Evolutionary conservation across 2,329 filamentous ascomycete genomes (phyloP).

Genomic region (Aspergillus spinulosporus): DNA sequence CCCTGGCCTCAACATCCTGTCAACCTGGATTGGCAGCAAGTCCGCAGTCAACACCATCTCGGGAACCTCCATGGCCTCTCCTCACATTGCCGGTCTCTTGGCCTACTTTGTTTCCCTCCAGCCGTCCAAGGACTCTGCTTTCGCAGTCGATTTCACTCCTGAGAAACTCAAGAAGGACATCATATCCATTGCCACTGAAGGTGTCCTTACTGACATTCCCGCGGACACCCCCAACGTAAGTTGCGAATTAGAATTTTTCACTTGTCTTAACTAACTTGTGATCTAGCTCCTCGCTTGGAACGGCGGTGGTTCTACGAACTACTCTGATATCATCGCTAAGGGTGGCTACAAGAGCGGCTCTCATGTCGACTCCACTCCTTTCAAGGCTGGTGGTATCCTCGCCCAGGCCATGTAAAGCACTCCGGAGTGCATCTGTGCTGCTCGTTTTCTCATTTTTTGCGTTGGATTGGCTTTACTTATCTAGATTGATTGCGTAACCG

Average conservation of each 20-base stretch:
- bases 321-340: conserved; percentile 73
- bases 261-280: conserved; percentile 26
- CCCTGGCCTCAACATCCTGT: conserved; percentile 92
- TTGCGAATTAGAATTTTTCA: conserved; percentile 15
- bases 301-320: conserved; percentile 93
- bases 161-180: conserved; percentile 91
- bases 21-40: conserved; percentile 97
- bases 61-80: conserved; percentile 98
- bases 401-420: conserved; percentile 15
- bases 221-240: conserved; percentile 78
- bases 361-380: conserved; percentile 2
- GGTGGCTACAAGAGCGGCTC: conserved; percentile 63
- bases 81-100: conserved; percentile 91
- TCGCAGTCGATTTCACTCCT: conserved; percentile 85
- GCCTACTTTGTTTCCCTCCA: conserved; percentile 98
- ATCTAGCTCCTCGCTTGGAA: conserved; percentile 87
- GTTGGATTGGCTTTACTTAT: conserved; percentile 6
- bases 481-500: conserved; percentile 7
- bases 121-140: conserved; percentile 85
- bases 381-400: conserved; percentile 16
- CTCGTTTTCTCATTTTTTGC: neutral
- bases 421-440: neutral
- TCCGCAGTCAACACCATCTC: conserved; percentile 98
- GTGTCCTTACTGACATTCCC: conserved; percentile 77
- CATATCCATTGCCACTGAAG: conserved; percentile 77